Base-by-base conservation (phyloP, 169 alveolate genomes). In the Plasmodium gonderi region DNA sequence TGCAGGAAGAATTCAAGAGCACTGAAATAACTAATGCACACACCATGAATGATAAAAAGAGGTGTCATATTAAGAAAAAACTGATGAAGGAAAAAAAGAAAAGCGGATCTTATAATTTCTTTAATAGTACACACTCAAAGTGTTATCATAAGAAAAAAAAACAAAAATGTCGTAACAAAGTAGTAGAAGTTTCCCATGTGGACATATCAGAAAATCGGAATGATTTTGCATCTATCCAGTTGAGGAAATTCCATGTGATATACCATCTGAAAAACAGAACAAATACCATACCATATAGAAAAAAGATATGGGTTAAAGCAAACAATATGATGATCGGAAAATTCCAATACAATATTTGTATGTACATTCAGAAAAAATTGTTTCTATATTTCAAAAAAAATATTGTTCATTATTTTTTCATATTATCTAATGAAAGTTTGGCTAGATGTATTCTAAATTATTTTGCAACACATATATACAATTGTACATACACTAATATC, bases 321-420 rank as follows among this genome's bases (percentile, higher is more conserved):
- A 87, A 87, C 79, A 20, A 33, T 14, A 76, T 75, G 67, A 40
- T 87, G 89, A 38, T 87, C 20, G 87, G 87, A 38, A 74, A 87
- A 75, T 87, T 87, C 47, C 14, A 75, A 20, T 14, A 49, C 0
- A 64, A 75, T 47, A 47, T 87, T 7, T 87, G 93, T 12, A 74
- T 54, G 45, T 87, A 51, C 26, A 87, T 87, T 44, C 85, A 87
- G 68, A 87, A 74, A 38, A 87, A 75, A 45, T 68, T 87, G 68
- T 87, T 87, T 54, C 38, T 36, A 44, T 87, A 87, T 87, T 87
- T 87, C 67, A 87, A 87, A 40, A 87, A 75, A 42, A 87, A 87
- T 33, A 36, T 87, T 23, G 79, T 87, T 54, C 65, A 49, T 11
- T 87, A 87, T 64, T 87, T 87, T 75, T 87, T 87, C 68, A 75